Evolutionary conservation across 1,284 basidiomycete species (phyloP).

Genomic region (Ganoderma sp.): DNA sequence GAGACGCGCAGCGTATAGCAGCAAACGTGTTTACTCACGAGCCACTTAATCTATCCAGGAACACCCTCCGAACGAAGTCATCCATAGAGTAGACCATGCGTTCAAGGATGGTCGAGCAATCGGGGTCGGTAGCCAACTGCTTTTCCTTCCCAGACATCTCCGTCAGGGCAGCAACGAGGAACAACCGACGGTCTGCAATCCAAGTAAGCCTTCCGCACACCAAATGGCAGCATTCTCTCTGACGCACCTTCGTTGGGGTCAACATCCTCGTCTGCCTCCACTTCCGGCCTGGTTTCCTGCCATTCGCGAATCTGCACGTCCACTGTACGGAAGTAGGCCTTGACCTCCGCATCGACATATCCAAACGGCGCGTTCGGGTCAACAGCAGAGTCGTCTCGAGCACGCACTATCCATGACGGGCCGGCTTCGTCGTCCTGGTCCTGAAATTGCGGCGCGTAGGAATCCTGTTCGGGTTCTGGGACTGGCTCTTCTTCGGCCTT

Average conservation of each 20-base stretch:
- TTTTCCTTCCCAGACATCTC: conserved; percentile 89
- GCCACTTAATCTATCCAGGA: conserved; percentile 83
- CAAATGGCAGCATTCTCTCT: background rate
- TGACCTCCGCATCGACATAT: conserved; percentile 84
- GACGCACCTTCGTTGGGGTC: conserved; percentile 80
- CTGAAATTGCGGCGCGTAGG: conserved; percentile 28
- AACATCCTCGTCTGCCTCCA: conserved; percentile 53
- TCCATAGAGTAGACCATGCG: conserved; percentile 91
- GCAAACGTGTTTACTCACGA: conserved; percentile 63
- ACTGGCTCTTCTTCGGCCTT: conserved; percentile 40
- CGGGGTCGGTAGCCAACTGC: conserved; percentile 88
- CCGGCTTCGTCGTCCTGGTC: conserved; percentile 35
- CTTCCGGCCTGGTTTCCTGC: conserved; percentile 58
- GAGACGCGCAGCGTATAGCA: conserved; percentile 26
- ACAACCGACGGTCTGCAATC: conserved; percentile 74
- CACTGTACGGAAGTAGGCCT: conserved; percentile 89
- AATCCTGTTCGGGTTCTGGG: conserved; percentile 11
- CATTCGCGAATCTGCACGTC: conserved; percentile 87
- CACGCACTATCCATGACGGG: conserved; percentile 74
- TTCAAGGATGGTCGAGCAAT: conserved; percentile 88
- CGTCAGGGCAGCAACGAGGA: conserved; percentile 82
- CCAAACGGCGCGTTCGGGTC: conserved; percentile 85
- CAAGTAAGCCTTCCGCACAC: conserved; percentile 2
- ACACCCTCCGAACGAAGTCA: conserved; percentile 88
- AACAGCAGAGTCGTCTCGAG: conserved; percentile 42